These are phyloP conservation scores for Hyphopichia homilentoma DNA, from an alignment of 805 yeast species.

Conservation along the genomic window DNA sequence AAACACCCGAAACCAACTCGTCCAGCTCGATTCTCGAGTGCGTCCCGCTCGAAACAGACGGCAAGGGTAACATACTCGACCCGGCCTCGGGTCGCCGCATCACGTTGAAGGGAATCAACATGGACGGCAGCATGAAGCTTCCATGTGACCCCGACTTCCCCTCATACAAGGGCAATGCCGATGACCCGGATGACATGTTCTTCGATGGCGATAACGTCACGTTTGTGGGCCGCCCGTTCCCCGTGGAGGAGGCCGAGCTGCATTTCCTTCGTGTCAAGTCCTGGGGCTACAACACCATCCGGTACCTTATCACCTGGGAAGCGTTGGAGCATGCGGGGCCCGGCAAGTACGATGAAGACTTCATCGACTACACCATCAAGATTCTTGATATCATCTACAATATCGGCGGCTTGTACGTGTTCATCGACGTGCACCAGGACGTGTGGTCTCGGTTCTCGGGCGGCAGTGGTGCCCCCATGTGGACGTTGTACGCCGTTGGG, in stretches of 20 bases:
- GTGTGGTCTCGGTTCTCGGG: constrained; percentile 89
- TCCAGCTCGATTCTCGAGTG: constrained; percentile 15
- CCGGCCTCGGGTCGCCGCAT: constrained; percentile 60
- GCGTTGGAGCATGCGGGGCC: constrained; percentile 90
- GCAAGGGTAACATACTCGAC: constrained; percentile 53
- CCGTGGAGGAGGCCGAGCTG: constrained; percentile 62
- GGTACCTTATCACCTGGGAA: constrained; percentile 87
- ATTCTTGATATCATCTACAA: constrained; percentile 54
- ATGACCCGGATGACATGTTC: constrained; percentile 41
- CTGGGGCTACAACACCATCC: constrained; percentile 77
- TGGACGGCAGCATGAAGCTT: constrained; percentile 70
- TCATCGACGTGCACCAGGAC: constrained; percentile 90
- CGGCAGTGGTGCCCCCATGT: constrained; percentile 91
- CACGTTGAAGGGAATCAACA: constrained; percentile 72
- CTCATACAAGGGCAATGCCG: constrained; percentile 36
- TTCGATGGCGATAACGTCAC: constrained; percentile 71
- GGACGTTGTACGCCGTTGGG: constrained; percentile 91
- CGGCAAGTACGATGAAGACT: constrained; percentile 73
- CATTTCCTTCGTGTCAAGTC: constrained; percentile 70
- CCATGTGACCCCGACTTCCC: constrained; percentile 57
- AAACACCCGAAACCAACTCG: constrained; percentile 4
- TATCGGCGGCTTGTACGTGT: constrained; percentile 73
- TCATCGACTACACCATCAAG: constrained; percentile 63
- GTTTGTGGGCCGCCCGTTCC: constrained; percentile 82
- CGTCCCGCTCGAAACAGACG: constrained; percentile 16